These are phyloP conservation scores for Phellinidium pouzarii DNA, from an alignment of 1,284 basidiomycete species.

Conservation along the genomic window DNA sequence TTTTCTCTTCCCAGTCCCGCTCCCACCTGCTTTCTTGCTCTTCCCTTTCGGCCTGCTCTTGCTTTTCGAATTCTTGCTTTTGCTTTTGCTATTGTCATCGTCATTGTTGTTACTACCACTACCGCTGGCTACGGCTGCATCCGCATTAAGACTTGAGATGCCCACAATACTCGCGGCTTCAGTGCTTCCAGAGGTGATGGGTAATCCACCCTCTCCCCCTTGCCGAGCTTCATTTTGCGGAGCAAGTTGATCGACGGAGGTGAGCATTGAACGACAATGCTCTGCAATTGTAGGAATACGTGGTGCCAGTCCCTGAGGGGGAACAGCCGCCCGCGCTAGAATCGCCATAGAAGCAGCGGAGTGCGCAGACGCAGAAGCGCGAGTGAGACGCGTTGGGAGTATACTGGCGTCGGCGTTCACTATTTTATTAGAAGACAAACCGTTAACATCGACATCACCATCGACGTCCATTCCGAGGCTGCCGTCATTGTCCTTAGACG, in stretches of 20 bases:
- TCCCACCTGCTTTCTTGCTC: background rate
- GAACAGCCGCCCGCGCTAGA: no score
- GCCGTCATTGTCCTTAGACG: background rate
- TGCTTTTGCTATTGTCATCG: background rate
- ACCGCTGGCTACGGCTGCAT: no score
- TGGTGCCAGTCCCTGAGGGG: no score
- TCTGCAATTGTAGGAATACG: no score
- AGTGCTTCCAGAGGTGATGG: no score
- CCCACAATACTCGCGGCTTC: background rate
- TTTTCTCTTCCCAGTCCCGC: background rate
- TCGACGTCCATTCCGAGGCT: background rate
- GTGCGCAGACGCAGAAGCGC: no score
- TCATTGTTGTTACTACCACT: no score
- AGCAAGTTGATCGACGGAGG: background rate
- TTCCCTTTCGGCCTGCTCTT: background rate
- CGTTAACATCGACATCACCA: background rate
- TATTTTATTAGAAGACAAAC: background rate
- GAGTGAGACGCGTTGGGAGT: background rate
- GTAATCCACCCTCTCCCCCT: no score
- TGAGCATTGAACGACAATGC: background rate
- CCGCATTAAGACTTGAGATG: background rate
- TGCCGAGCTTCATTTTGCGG: background rate
- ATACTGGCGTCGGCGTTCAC: background rate
- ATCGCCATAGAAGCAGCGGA: no score
- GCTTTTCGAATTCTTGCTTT: conserved; percentile 1